phyloP scores from a whole-genome alignment of 805 yeast genomes.

The Schwanniomyces polymorphus region DNA sequence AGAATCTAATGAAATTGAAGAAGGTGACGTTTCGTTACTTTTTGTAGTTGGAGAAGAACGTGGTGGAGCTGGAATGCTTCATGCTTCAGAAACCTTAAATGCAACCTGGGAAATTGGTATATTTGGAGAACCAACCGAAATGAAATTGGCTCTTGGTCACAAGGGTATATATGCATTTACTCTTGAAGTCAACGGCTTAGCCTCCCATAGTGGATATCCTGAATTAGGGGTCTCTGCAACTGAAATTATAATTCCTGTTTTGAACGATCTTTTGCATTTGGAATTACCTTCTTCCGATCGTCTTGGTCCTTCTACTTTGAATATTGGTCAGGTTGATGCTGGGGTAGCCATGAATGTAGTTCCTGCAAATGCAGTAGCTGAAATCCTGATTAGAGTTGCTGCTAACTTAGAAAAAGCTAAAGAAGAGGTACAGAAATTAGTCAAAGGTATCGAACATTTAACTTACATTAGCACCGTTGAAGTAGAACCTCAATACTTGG shows the following conservation, averaged over 20 bases:
- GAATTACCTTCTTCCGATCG: conserved; percentile 51
- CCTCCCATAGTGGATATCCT: conserved; percentile 72
- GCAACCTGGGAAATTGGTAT: conserved; percentile 59
- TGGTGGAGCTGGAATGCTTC: conserved; percentile 63
- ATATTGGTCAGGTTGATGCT: conserved; percentile 56
- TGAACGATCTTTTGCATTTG: conserved; percentile 43
- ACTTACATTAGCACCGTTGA: conserved; percentile 9
- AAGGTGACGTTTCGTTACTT: conserved; percentile 58
- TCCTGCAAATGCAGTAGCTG: conserved; percentile 57
- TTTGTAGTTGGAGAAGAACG: conserved; percentile 73
- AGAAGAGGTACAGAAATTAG: conserved; percentile 31
- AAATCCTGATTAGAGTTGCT: conserved; percentile 54
- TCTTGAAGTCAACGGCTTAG: conserved; percentile 50
- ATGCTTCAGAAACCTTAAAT: conserved; percentile 39
- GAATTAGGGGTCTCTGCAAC: conserved; percentile 65
- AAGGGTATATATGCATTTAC: conserved; percentile 53
- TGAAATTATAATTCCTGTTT: conserved; percentile 50
- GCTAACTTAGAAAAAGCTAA: conserved; percentile 40
- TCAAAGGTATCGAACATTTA: conserved; percentile 26
- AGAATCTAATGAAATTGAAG: conserved; percentile 32
- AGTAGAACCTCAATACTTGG: conserved; percentile 1
- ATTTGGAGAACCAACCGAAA: conserved; percentile 77
- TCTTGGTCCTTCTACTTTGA: conserved; percentile 62
- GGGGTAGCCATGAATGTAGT: conserved; percentile 70
- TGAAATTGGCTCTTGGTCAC: conserved; percentile 68